Conservation (phyloP, 1,284 basidiomycete genomes). For the Spongispora temasekensis region DNA sequence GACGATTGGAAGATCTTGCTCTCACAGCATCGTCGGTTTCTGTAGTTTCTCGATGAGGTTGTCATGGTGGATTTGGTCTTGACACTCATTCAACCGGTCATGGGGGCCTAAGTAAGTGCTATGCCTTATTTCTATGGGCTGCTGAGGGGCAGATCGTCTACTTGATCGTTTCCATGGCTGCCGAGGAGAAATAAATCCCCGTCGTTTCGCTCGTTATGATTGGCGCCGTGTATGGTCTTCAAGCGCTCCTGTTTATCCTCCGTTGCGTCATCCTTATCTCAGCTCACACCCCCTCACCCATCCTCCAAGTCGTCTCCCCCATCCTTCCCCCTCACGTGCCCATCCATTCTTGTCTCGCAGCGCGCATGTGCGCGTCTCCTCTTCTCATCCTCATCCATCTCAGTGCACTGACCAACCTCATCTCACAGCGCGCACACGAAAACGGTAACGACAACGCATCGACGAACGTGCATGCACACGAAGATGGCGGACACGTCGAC, state of each 20-base stretch:
- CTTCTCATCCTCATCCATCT: too few relatives aligned
- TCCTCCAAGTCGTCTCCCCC: too few relatives aligned
- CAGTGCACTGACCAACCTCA: too few relatives aligned
- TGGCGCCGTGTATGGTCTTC: conserved; percentile 89
- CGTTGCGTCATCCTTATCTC: too few relatives aligned
- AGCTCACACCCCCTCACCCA: too few relatives aligned
- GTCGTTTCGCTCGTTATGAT: conserved; percentile 88
- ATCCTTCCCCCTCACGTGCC: too few relatives aligned
- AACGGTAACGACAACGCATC: too few relatives aligned
- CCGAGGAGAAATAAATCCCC: conserved; percentile 66
- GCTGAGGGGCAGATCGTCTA: conserved; percentile 70
- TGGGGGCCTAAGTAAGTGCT: conserved; percentile 85
- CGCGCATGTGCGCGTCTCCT: too few relatives aligned
- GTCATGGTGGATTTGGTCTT: conserved; percentile 95
- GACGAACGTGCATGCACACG: too few relatives aligned
- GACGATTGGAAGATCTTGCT: conserved; percentile 93
- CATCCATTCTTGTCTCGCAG: too few relatives aligned
- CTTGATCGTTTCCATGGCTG: conserved; percentile 76
- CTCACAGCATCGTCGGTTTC: conserved; percentile 97
- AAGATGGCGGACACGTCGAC: too few relatives aligned
- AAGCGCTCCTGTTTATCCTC: conserved; percentile 85
- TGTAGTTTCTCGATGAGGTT: conserved; percentile 99
- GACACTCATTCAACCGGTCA: conserved; percentile 88
- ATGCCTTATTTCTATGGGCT: not conserved
- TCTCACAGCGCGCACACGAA: too few relatives aligned